A percentile compares a stretch with the other conserved stretches of the same genome.
Conservation (phyloP, 768 basidiomycete genomes). For the Chlorophyllum brunneum region DNA sequence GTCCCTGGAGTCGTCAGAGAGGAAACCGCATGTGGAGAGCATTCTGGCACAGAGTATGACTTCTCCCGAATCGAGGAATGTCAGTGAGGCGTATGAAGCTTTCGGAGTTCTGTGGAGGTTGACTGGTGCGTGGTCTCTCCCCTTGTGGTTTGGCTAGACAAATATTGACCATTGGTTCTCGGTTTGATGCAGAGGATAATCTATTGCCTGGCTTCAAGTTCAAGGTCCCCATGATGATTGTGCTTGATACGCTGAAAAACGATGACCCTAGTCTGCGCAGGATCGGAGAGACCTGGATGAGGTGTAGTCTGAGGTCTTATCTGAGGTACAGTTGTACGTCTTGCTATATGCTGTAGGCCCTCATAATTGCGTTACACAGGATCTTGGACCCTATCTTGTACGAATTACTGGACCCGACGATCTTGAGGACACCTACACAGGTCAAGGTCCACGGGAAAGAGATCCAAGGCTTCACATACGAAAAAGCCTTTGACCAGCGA, state of each 20-base stretch:
- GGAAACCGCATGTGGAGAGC: slow-evolving; percentile 67
- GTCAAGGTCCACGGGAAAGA: slow-evolving; percentile 62
- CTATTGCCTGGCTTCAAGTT: slow-evolving; percentile 78
- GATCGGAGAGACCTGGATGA: slow-evolving; percentile 95
- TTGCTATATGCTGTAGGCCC: background rate
- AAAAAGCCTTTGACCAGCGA: slow-evolving; percentile 73
- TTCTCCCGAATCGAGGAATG: slow-evolving; percentile 41
- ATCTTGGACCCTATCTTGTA: slow-evolving; percentile 85
- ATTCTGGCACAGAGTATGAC: slow-evolving; percentile 73
- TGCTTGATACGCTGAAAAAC: slow-evolving; percentile 77
- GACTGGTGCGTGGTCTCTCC: slow-evolving; percentile 49
- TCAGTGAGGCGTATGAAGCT: slow-evolving; percentile 68
- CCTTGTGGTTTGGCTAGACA: background rate
- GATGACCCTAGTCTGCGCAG: slow-evolving; percentile 72
- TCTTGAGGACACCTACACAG: slow-evolving; percentile 46
- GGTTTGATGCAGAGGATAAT: slow-evolving; percentile 78
- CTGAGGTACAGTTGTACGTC: slow-evolving; percentile 53
- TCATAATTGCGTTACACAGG: slow-evolving; percentile 33
- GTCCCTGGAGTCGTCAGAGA: slow-evolving; percentile 60
- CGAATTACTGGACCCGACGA: slow-evolving; percentile 69
- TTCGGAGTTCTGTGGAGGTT: slow-evolving; percentile 93
- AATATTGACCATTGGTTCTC: background rate
- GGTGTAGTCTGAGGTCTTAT: slow-evolving; percentile 89
- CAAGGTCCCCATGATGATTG: slow-evolving; percentile 82
- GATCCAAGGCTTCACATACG: slow-evolving; percentile 64